Base-by-base conservation (phyloP, 2,329 filamentous ascomycete genomes). In the Lasiodiplodia sp. region DNA sequence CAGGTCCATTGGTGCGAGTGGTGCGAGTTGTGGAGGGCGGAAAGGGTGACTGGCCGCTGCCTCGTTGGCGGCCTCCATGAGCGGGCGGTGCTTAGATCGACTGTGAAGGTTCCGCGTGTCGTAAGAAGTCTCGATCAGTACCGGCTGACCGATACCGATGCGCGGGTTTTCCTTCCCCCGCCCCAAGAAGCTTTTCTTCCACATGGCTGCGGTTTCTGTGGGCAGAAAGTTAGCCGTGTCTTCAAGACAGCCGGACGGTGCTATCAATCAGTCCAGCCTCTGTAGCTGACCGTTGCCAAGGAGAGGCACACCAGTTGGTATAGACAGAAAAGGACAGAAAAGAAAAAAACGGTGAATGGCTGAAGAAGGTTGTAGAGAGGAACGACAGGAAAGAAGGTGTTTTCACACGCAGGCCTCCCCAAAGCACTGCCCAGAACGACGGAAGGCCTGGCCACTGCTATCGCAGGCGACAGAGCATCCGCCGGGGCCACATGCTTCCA, bases 161-260 rank as follows among this genome's bases (percentile, higher is more conserved):
- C 76, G 74, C 69, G 83, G 81, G 75, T 77, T 83, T 71, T 81
- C 80, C 72, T 78, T 76, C 44, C 72, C 74, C 67, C 77, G 74
- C 74, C 82, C 79, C 76, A 84, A 79, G 73, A 86, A 76, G 73
- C 84, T 84, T 75, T 68, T 64, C 52, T 86, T 85, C 85, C 85
- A 88, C 86, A 88, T 87, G 69, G 67, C 28, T 23, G 44, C 25
- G 55, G 21, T 23, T 38, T 44, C 47, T 37, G 34, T 25, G 55
- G 47, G 40, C 12, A 57, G 51, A 21, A 52, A 38, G 65, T 67
- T 47, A 67, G 65, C 53, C 6, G 40, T 67, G 34, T 51, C 28
- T 10, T 25, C 34, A 40, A 23, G 5, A 38, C 25, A 47, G 52
- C 16, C 25, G 16, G 37, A n/a, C 31, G 16, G 44, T 63, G 47